Percentiles rank a stretch among this genome's conserved stretches.
phyloP scores from a whole-genome alignment of 306 rosid genomes.

The barrel medic (Medicago truncatula) region DNA sequence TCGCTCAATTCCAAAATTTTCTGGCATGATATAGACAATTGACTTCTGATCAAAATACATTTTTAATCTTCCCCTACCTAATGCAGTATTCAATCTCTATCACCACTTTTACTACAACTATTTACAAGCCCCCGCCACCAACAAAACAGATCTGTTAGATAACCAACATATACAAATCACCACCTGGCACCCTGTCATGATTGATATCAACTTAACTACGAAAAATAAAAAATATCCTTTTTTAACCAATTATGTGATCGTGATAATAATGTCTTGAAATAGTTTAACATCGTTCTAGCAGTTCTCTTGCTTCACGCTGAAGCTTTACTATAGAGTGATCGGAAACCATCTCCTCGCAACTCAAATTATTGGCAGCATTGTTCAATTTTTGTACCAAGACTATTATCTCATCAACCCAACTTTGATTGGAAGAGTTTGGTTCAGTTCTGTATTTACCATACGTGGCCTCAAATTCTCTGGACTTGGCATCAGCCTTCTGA shows the following conservation, averaged over 20 bases:
- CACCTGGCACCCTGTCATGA: background rate
- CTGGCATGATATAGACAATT: conserved; percentile 28
- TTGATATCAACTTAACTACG: conserved; percentile 22
- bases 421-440: conserved; percentile 40
- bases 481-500: conserved; percentile 77
- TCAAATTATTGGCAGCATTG: conserved; percentile 43
- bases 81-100: background rate
- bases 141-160: conserved; percentile 29
- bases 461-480: conserved; percentile 79
- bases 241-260: background rate
- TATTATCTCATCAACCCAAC: conserved; percentile 49
- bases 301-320: conserved; percentile 64
- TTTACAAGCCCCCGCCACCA: conserved; percentile 33
- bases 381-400: conserved; percentile 50
- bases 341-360: conserved; percentile 44
- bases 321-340: conserved; percentile 54
- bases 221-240: background rate
- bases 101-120: conserved; percentile 9
- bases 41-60: conserved; percentile 27
- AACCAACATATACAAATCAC: conserved; percentile 29
- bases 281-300: conserved; percentile 44
- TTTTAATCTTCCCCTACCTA: background rate
- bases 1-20: conserved; percentile 39
- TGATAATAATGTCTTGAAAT: background rate
- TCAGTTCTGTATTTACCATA: conserved; percentile 63